A percentile compares a stretch with the other conserved stretches of the same genome.
Evolutionary conservation across 331 rosid genomes (phyloP).

Genomic region (Saraca asoca): DNA sequence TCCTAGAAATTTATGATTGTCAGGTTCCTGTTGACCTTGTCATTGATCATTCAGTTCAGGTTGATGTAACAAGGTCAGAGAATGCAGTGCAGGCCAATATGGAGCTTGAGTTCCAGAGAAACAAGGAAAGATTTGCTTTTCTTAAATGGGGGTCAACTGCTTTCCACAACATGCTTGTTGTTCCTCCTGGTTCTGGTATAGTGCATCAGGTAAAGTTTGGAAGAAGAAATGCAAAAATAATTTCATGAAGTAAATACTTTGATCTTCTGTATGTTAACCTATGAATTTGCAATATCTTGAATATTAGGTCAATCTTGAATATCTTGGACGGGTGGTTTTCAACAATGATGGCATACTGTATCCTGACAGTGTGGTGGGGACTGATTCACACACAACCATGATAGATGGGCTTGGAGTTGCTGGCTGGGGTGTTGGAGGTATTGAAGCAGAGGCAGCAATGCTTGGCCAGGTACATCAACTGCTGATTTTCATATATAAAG

Average conservation of each 20-base stretch:
- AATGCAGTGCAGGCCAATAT: conserved; percentile 89
- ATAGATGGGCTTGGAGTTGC: conserved; percentile 93
- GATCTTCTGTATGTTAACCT: background rate
- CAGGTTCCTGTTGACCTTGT: conserved; percentile 98
- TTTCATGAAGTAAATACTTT: conserved; percentile 7
- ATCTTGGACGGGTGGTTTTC: conserved; percentile 90
- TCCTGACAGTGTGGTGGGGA: conserved; percentile 95
- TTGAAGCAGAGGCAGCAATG: conserved; percentile 93
- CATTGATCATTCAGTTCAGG: conserved; percentile 92
- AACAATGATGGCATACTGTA: conserved; percentile 75
- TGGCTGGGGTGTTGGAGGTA: conserved; percentile 97
- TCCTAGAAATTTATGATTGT: background rate
- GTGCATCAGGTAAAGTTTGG: conserved; percentile 78
- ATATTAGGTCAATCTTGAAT: conserved; percentile 88
- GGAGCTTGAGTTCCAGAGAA: conserved; percentile 88
- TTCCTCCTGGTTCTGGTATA: conserved; percentile 95
- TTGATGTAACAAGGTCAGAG: conserved; percentile 78
- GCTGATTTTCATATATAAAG: conserved; percentile 25
- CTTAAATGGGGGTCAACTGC: conserved; percentile 97
- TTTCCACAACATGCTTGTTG: conserved; percentile 89
- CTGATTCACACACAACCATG: conserved; percentile 94
- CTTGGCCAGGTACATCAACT: conserved; percentile 75
- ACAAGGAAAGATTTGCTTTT: conserved; percentile 89
- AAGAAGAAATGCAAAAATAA: conserved; percentile 18
- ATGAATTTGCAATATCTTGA: conserved; percentile 31